Evolutionary conservation across 371 early-diverging fungal species (phyloP), one percentile per base, ranked within the genome.

Genomic region (Zopfochytrium polystomum): DNA sequence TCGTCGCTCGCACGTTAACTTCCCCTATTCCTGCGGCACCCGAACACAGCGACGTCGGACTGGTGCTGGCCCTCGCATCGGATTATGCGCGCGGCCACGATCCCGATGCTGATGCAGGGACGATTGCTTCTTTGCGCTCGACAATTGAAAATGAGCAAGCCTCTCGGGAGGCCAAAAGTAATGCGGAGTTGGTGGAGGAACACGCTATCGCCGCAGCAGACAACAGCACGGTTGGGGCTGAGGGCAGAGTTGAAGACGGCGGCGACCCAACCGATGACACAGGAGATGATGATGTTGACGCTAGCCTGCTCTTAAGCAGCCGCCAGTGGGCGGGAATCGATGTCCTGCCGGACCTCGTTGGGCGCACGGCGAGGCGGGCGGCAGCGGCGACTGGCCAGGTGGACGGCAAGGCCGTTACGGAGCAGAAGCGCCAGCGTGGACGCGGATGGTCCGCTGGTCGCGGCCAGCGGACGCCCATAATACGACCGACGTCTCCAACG

Each of bases 401-500:
- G 50, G 50, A 23, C 23, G 15, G 3, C 27, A 35, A 27, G 38
- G 3, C 25, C 38, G 33, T 13, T 20, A 5, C 25, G 32, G 31
- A 2, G 42, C 27, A 15, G 31, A 27, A 6, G 50, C 31, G n/a
- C 15, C 56, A 7, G 31, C 54, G 20, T 13, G n/a, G 31, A 45
- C 52, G 4, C 18, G 23, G 30, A n/a, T n/a, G n/a, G n/a, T n/a
- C n/a, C n/a, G n/a, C n/a, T n/a, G 38, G 13, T 18, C 45, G 33
- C 4, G 13, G 55, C 2, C 38, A 60, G 1, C 35, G 66, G 44
- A 60, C 67, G 30, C 67, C 67, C 2, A 43, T 66, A 43, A 46
- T 66, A 52, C 18, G 53, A 7, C 47, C 67, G 5, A 52, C 67
- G 13, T 52, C 52, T 23, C 62, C 67, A 2, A 61, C 67, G 22